Base-by-base conservation (phyloP, 108 stramenopile genomes). In the Cyclotella atomus region DNA sequence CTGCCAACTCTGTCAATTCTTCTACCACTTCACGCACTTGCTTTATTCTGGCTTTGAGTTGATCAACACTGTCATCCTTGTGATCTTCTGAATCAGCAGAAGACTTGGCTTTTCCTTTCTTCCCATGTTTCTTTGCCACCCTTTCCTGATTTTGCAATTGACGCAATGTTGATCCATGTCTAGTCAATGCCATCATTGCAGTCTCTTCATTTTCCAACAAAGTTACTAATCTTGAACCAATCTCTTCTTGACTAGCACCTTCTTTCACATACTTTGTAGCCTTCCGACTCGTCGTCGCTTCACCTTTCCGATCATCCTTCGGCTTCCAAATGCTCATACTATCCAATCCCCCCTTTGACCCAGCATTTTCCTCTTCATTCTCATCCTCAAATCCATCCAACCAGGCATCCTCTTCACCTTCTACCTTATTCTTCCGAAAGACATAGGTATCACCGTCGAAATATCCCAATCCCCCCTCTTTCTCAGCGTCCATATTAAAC, bases 381-480 rank as follows among this genome's bases (percentile, higher is more conserved):
- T 77, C 77, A 0, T 60, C 83, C 7, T 70, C 74, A 16, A 87
- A 67, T 14, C 79, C 82, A 52, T 91, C 92, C 56, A 90, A 63
- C 92, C 92, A 93, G 20, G 92, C 92, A 71, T 91, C 89, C n/a
- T 88, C 82, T 65, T 90, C 92, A 25, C 75, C 88, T 15, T 87
- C 88, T 17, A 47, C 70, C 2, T 35, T 70, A 21, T 77, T 73
- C 46, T 79, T 78, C 24, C 92, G 87, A 76, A 91, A 94, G 25
- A 94, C 77, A 53, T 94, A 94, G 9, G 92, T 94, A 69, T 91
- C 92, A 25, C 92, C 92, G 41, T 90, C 93, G 69, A 94, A 94
- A 64, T 85, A 94, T 32, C 93, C 93, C 56, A 74, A 80, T 9
- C 94, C 94, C 55, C 91, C 83, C n/a, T 86, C 83, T 45, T 81